phyloP scores from a whole-genome alignment of 352 stramenopile genomes.

The Pythium scleroteichum region DNA sequence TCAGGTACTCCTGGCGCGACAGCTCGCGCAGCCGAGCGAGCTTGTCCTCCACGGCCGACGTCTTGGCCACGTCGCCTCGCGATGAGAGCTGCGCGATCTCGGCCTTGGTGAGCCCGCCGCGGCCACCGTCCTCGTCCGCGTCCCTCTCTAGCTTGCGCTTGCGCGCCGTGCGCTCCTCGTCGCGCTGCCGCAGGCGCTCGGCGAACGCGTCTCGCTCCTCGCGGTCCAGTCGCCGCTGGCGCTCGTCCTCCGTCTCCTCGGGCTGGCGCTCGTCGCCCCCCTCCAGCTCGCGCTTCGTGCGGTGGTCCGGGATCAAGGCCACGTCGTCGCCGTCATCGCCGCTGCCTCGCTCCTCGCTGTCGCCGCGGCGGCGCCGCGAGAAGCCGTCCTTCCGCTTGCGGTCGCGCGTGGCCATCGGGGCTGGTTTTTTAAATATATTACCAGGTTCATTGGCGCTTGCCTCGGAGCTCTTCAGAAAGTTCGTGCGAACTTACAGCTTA shows the following conservation, averaged over 20 bases:
- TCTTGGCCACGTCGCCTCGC: slow-evolving; percentile 52
- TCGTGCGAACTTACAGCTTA: not conserved
- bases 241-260: slow-evolving; percentile 42
- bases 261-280: not conserved
- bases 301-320: slow-evolving; percentile 29
- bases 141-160: slow-evolving; percentile 49
- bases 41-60: slow-evolving; percentile 48
- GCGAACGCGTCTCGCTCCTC: slow-evolving; percentile 85
- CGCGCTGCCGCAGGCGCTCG: slow-evolving; percentile 68
- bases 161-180: slow-evolving; percentile 72
- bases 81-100: slow-evolving; percentile 87
- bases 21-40: slow-evolving; percentile 86
- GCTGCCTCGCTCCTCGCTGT: slow-evolving; percentile 8
- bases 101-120: slow-evolving; percentile 52
- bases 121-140: slow-evolving; percentile 21
- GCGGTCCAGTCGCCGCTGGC: slow-evolving; percentile 53
- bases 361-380: slow-evolving; percentile 25
- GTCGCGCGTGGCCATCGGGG: not conserved
- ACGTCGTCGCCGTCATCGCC: slow-evolving; percentile 23
- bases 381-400: slow-evolving; percentile 31
- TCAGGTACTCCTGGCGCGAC: slow-evolving; percentile 95
- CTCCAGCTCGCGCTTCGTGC: slow-evolving; percentile 22
- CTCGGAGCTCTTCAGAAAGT: slow-evolving; percentile 22
- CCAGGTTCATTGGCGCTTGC: not conserved
- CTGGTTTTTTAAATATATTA: not conserved